Conservation (phyloP, 805 yeast species). For the Yarrowia divulgata region DNA sequence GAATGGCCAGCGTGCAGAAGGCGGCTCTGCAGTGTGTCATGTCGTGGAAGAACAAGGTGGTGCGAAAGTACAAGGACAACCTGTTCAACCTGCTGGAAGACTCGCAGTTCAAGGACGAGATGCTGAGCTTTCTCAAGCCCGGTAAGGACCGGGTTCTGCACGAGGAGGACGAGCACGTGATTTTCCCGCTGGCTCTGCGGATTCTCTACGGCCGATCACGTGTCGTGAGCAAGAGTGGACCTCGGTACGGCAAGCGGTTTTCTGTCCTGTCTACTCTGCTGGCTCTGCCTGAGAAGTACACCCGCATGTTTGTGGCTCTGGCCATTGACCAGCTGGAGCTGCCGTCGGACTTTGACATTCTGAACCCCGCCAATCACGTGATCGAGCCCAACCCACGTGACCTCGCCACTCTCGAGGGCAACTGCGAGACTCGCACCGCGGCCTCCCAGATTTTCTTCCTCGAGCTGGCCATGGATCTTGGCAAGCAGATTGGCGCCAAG, state of each 20-base stretch:
- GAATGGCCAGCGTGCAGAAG: slow-evolving; percentile 68
- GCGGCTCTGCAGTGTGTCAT: slow-evolving; percentile 73
- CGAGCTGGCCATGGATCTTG: slow-evolving; percentile 59
- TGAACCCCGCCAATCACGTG: background rate
- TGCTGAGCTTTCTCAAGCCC: slow-evolving; percentile 65
- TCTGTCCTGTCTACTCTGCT: slow-evolving; percentile 47
- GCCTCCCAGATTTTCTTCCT: slow-evolving; percentile 18
- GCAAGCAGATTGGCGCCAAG: slow-evolving; percentile 65
- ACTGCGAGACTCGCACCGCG: slow-evolving; percentile 29
- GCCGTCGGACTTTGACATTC: background rate
- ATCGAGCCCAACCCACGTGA: background rate
- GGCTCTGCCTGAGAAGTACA: slow-evolving; percentile 53
- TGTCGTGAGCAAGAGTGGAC: slow-evolving; percentile 62
- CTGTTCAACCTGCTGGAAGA: slow-evolving; percentile 81
- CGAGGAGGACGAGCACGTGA: slow-evolving; percentile 60
- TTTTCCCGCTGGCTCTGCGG: slow-evolving; percentile 77
- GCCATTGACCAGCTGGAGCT: slow-evolving; percentile 62
- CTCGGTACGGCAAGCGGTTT: slow-evolving; percentile 71
- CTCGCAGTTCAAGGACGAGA: slow-evolving; percentile 82
- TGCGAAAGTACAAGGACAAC: slow-evolving; percentile 75
- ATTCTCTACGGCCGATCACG: slow-evolving; percentile 89
- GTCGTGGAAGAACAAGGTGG: slow-evolving; percentile 63
- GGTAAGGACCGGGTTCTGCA: slow-evolving; percentile 62
- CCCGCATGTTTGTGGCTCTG: slow-evolving; percentile 66
- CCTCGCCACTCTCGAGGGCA: background rate